These are phyloP conservation scores for Prunus mume DNA, from an alignment of 306 rosid genomes.

Conservation along the genomic window DNA sequence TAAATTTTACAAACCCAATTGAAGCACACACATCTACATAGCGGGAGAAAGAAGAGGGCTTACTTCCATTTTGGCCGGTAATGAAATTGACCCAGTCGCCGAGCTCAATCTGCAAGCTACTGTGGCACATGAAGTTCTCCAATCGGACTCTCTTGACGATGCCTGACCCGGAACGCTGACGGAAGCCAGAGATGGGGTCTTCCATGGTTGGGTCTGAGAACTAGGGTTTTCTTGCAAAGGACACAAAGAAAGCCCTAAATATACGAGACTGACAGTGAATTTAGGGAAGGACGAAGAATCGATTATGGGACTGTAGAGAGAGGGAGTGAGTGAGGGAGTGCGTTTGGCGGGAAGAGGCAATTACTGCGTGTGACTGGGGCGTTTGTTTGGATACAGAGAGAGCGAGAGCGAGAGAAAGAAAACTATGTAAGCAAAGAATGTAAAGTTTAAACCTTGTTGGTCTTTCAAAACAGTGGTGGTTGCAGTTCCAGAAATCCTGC, in stretches of 20 bases:
- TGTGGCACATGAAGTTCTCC: slow-evolving; percentile 95
- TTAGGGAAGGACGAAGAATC: background rate
- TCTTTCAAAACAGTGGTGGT: slow-evolving; percentile 61
- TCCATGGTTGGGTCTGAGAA: slow-evolving; percentile 26
- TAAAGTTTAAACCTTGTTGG: slow-evolving; percentile 49
- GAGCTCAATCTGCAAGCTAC: slow-evolving; percentile 60
- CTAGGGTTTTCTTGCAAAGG: background rate
- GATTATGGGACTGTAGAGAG: background rate
- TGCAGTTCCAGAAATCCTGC: slow-evolving; percentile 64
- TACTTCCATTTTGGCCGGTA: slow-evolving; percentile 95
- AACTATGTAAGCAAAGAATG: background rate
- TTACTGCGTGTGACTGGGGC: background rate
- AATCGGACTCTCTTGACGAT: slow-evolving; percentile 58
- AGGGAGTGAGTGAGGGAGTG: background rate
- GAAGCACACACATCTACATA: background rate
- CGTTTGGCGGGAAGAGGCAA: slow-evolving; percentile 30
- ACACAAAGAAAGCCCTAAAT: slow-evolving; percentile 15
- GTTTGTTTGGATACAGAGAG: too few relatives aligned
- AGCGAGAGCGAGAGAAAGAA: background rate
- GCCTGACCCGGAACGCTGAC: slow-evolving; percentile 49
- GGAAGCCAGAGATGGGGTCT: slow-evolving; percentile 20
- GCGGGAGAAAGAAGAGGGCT: slow-evolving; percentile 6
- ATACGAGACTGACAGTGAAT: background rate
- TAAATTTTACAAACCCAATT: background rate
- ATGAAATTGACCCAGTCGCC: slow-evolving; percentile 73